Percentiles rank a stretch among this genome's conserved stretches.
phyloP scores from a whole-genome alignment of 225 moss, liverwort and hornwort genomes.

The Climacium dendroides region DNA sequence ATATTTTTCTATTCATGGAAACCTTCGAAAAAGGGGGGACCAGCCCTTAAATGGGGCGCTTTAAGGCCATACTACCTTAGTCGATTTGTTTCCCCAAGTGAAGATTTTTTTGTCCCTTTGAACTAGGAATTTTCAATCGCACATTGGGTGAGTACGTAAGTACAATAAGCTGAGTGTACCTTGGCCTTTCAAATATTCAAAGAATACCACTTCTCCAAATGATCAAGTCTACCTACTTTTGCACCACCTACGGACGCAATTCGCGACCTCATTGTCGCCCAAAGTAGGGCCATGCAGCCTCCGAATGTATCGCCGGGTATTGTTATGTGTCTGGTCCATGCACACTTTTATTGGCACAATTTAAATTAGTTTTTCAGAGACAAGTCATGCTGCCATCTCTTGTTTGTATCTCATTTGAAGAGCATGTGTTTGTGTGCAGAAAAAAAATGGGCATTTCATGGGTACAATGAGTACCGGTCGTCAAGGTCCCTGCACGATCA shows the following conservation, averaged over 20 bases:
- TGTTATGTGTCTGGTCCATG: neutral
- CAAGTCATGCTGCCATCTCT: neutral
- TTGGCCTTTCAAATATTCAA: neutral
- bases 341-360: neutral
- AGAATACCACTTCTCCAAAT: neutral
- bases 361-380: neutral
- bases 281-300: neutral
- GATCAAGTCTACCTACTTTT: neutral
- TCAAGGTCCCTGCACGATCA: neutral
- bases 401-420: neutral
- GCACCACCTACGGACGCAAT: neutral
- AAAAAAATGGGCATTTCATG: neutral
- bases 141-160: neutral
- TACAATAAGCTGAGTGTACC: neutral
- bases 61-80: no score
- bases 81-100: neutral
- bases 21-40: no score
- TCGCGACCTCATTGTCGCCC: neutral
- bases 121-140: neutral
- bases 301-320: neutral
- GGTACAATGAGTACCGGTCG: neutral
- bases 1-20: no score
- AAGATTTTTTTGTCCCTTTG: neutral
- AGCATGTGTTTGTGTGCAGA: neutral
- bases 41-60: no score